A percentile compares a stretch with the other conserved stretches of the same genome.
These are phyloP conservation scores for Trypanosoma melophagium DNA, from an alignment of 208 protist genomes.

Conservation along the genomic window DNA sequence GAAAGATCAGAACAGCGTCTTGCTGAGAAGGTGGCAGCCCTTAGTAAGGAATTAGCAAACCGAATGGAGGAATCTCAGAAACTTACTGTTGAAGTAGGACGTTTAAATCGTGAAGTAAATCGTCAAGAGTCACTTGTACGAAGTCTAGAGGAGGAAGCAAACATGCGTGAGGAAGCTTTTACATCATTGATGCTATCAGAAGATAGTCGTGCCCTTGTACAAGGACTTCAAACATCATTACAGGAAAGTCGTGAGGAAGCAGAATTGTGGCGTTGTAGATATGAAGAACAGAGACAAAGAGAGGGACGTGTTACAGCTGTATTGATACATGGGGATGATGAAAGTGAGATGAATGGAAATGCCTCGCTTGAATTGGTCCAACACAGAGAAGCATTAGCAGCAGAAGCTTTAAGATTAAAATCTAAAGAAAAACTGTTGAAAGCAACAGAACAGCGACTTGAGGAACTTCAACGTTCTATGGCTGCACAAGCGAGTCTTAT, in stretches of 20 bases:
- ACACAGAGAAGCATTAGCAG: conserved; percentile 26
- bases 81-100: conserved; percentile 22
- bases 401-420: conserved; percentile 19
- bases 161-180: conserved; percentile 65
- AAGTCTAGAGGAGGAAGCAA: conserved; percentile 57
- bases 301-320: background rate
- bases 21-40: conserved; percentile 40
- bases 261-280: conserved; percentile 37
- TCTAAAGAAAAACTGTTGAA: conserved; percentile 40
- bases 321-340: conserved; percentile 9
- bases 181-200: conserved; percentile 64
- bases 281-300: conserved; percentile 9
- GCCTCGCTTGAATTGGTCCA: conserved; percentile 29
- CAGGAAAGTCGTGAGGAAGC: conserved; percentile 50
- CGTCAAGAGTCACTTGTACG: conserved; percentile 31
- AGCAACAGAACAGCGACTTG: conserved; percentile 48
- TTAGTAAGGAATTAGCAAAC: conserved; percentile 56
- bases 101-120: conserved; percentile 32
- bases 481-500: conserved; percentile 60
- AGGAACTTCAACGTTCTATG: conserved; percentile 62
- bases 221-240: conserved; percentile 47
- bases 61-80: conserved; percentile 36
- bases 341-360: conserved; percentile 1
- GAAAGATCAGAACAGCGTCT: conserved; percentile 49
- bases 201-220: conserved; percentile 52